A percentile compares a stretch with the other conserved stretches of the same genome.
Evolutionary conservation across 106 monocot species (phyloP).

Genomic region (Gastrodia elata): DNA sequence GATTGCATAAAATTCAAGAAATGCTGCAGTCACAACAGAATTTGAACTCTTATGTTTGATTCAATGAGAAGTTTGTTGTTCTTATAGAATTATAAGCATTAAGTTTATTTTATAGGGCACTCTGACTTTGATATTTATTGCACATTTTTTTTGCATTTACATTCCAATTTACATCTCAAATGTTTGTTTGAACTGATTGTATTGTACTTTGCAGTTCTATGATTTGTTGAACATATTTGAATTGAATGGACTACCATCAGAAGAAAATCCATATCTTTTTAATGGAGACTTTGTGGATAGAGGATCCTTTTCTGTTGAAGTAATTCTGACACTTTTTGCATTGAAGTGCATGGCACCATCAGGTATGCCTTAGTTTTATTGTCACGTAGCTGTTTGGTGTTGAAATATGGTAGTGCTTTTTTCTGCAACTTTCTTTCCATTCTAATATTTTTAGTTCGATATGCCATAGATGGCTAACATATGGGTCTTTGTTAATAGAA

Average conservation of each 20-base stretch:
- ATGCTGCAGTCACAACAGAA: background rate
- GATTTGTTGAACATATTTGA: conserved; percentile 94
- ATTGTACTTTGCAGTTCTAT: conserved; percentile 61
- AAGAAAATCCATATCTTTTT: conserved; percentile 95
- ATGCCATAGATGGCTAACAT: background rate
- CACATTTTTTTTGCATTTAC: background rate
- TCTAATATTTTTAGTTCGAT: background rate
- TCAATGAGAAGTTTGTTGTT: background rate
- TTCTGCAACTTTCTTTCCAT: background rate
- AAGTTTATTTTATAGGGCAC: background rate
- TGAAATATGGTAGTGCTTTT: background rate
- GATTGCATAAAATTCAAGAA: background rate
- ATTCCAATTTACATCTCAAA: background rate
- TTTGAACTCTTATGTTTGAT: background rate
- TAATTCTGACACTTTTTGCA: conserved; percentile 93
- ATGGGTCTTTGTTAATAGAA: background rate
- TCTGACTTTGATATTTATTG: background rate
- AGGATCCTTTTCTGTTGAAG: conserved; percentile 95
- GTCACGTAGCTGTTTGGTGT: background rate
- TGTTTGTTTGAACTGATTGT: conserved; percentile 10
- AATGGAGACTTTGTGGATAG: conserved; percentile 99
- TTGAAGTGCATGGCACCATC: conserved; percentile 90
- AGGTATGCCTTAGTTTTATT: conserved; percentile 37
- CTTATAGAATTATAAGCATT: background rate
- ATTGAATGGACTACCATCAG: conserved; percentile 92